phyloP scores from a whole-genome alignment of 202 grass and related monocot species.

The Schoenoplectus triqueter region DNA sequence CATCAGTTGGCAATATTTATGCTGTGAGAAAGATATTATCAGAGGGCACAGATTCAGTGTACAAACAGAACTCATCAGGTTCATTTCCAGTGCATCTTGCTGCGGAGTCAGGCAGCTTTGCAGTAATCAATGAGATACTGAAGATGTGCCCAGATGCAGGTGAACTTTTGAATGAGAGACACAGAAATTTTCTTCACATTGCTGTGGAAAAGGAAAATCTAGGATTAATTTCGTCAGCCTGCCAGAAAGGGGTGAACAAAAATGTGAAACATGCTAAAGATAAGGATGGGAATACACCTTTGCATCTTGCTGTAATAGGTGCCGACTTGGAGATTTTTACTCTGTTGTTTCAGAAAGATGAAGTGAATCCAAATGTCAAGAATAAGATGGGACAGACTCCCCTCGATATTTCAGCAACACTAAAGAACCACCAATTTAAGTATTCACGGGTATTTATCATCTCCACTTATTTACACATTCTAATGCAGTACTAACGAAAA shows the following conservation, averaged over 20 bases:
- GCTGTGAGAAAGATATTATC: constrained; percentile 31
- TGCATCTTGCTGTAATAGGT: too few species aligned
- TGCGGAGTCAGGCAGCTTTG: neutral
- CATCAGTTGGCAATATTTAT: constrained; percentile 21
- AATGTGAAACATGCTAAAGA: too few species aligned
- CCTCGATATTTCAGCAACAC: too few species aligned
- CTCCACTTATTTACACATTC: too few species aligned
- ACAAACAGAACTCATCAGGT: constrained; percentile 1
- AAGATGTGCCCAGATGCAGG: neutral
- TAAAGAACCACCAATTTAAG: too few species aligned
- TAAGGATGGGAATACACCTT: too few species aligned
- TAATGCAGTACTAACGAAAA: too few species aligned
- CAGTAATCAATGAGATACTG: constrained; percentile 16
- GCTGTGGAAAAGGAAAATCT: constrained; percentile 17
- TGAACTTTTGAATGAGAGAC: constrained; percentile 25
- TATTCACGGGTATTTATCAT: too few species aligned
- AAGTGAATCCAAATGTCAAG: too few species aligned
- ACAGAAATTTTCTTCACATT: constrained; percentile 46
- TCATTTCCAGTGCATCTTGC: constrained; percentile 50
- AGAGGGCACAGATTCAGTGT: neutral
- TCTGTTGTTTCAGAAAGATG: too few species aligned
- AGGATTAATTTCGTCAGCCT: neutral
- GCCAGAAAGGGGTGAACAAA: neutral
- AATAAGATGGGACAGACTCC: too few species aligned
- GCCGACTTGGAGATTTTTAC: too few species aligned